Conservation (phyloP, 2,329 filamentous ascomycete species). For the Triangularia verruculosa region DNA sequence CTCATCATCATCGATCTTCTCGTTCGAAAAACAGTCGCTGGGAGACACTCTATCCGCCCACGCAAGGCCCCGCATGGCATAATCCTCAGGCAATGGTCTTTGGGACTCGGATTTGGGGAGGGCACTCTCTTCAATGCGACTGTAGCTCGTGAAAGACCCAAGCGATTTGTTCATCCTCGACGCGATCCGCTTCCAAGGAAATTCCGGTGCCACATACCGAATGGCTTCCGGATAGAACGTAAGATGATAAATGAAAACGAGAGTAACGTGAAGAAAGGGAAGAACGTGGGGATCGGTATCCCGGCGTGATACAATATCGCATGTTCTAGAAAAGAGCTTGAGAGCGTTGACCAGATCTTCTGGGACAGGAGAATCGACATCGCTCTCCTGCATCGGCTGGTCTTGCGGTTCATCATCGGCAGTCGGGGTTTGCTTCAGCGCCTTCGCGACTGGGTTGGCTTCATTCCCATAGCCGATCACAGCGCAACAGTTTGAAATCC, state of each 20-base stretch:
- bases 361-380: constrained; percentile 13
- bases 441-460: constrained; percentile 45
- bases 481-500: constrained; percentile 52
- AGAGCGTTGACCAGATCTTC: constrained; percentile 29
- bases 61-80: constrained; percentile 59
- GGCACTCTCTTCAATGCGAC: constrained; percentile 38
- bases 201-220: constrained; percentile 40
- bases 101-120: constrained; percentile 47
- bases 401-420: constrained; percentile 26
- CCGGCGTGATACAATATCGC: constrained; percentile 47
- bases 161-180: constrained; percentile 38
- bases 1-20: constrained; percentile 65
- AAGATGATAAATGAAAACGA: constrained; percentile 57
- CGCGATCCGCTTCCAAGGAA: constrained; percentile 40
- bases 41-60: constrained; percentile 61
- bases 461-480: constrained; percentile 53
- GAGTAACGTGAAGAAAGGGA: constrained; percentile 59
- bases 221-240: constrained; percentile 42
- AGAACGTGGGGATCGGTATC: constrained; percentile 58
- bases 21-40: constrained; percentile 52
- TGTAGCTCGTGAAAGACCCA: constrained; percentile 27
- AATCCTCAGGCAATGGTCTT: constrained; percentile 66
- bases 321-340: constrained; percentile 43
- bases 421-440: constrained; percentile 29
- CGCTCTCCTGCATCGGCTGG: constrained; percentile 20